Evolutionary conservation across 495 filamentous ascomycete genomes (phyloP).

Genomic region (Sporormia fimetaria): DNA sequence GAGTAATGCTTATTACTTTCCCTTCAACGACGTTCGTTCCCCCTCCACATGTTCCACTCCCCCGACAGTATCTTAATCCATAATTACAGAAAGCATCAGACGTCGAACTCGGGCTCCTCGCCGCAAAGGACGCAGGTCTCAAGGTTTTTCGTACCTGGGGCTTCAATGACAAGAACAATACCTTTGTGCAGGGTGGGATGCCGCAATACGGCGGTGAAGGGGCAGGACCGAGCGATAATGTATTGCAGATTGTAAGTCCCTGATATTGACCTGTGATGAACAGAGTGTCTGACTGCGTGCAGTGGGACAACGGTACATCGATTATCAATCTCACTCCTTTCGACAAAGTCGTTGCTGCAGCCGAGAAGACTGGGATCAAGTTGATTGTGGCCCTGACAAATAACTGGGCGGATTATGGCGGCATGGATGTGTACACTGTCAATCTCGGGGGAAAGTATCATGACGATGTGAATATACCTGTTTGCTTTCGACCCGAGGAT

Average conservation of each 20-base stretch:
- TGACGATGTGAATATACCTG: slow-evolving; percentile 10
- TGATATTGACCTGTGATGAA: not conserved
- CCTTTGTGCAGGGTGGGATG: not conserved
- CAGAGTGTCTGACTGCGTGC: not conserved
- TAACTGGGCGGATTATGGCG: slow-evolving; percentile 47
- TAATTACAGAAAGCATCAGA: slow-evolving; percentile 1
- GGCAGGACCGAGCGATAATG: not conserved
- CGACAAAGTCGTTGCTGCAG: slow-evolving; percentile 54
- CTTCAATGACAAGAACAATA: slow-evolving; percentile 4
- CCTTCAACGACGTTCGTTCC: slow-evolving; percentile 2
- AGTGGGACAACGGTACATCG: not conserved
- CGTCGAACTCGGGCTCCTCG: not conserved
- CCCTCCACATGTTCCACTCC: not conserved
- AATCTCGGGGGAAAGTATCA: slow-evolving; percentile 34
- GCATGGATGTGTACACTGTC: slow-evolving; percentile 37
- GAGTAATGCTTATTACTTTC: slow-evolving; percentile 8
- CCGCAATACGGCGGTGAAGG: slow-evolving; percentile 4
- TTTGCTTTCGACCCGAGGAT: too few species aligned
- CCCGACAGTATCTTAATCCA: not conserved
- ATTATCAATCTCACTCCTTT: slow-evolving; percentile 25
- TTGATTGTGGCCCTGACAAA: slow-evolving; percentile 45
- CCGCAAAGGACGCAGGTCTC: slow-evolving; percentile 1
- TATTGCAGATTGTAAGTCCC: too few species aligned
- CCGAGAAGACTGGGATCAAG: slow-evolving; percentile 47
- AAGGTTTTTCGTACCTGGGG: slow-evolving; percentile 4